Percentiles rank a stretch among this genome's conserved stretches.
These are phyloP conservation scores for Stagonosporopsis rhizophila DNA, from an alignment of 2,329 filamentous ascomycete species.

Conservation along the genomic window DNA sequence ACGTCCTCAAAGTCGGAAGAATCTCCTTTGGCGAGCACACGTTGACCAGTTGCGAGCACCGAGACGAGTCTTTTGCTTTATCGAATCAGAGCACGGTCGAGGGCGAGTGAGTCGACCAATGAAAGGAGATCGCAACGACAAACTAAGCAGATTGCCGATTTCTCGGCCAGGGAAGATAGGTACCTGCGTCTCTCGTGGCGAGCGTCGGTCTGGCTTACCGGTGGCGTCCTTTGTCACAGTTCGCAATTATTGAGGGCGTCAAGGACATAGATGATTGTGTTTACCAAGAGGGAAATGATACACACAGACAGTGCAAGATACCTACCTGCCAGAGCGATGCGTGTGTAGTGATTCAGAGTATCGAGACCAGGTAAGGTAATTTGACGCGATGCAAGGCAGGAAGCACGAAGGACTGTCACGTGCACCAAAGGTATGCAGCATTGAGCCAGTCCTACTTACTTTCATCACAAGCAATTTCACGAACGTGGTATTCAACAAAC, in stretches of 20 bases:
- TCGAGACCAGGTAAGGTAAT: background rate
- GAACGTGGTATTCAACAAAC: background rate
- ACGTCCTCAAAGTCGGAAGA: background rate
- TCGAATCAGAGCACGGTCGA: background rate
- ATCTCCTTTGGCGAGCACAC: background rate
- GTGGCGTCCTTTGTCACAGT: background rate
- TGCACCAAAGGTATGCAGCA: background rate
- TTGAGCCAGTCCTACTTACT: background rate
- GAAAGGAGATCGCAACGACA: background rate
- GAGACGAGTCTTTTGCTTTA: background rate
- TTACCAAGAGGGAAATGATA: background rate
- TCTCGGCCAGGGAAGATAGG: conserved; percentile 18
- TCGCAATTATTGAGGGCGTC: background rate
- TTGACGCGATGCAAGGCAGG: background rate
- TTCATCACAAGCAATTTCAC: background rate
- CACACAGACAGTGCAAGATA: background rate
- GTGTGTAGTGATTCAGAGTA: background rate
- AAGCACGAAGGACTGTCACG: background rate
- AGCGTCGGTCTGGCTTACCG: background rate
- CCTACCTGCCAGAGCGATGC: background rate
- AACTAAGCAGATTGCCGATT: conserved; percentile 4
- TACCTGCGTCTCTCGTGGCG: conserved; percentile 22
- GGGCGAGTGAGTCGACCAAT: background rate
- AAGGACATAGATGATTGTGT: background rate
- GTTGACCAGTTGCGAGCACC: background rate